phyloP scores from a whole-genome alignment of 345 rosid genomes.

The Sonneratia caseolaris region DNA sequence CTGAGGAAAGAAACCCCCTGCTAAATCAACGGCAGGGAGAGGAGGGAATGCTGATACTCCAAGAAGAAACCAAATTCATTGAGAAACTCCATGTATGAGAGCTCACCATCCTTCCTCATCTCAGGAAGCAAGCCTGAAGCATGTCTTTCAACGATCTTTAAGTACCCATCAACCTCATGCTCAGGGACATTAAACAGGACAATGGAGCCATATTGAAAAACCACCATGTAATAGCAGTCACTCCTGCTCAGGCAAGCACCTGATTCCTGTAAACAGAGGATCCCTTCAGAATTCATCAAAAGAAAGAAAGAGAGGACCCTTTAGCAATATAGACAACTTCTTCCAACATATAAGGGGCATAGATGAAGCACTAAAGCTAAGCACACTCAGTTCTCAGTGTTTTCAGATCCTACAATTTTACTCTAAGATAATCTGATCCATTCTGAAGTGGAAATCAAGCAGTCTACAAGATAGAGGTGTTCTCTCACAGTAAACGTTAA shows the following conservation, averaged over 20 bases:
- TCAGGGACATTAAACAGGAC: slow-evolving; percentile 78
- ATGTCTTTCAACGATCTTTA: slow-evolving; percentile 75
- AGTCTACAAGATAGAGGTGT: too few relatives aligned
- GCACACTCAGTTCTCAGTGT: too few relatives aligned
- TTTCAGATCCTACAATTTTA: too few relatives aligned
- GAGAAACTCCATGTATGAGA: background rate
- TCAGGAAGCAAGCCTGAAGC: slow-evolving; percentile 87
- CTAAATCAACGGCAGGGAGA: too few relatives aligned
- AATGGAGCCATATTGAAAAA: slow-evolving; percentile 87
- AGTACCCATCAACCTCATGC: slow-evolving; percentile 73
- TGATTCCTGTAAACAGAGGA: slow-evolving; percentile 37
- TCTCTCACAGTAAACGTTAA: too few relatives aligned
- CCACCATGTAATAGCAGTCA: slow-evolving; percentile 77
- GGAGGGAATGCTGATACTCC: background rate
- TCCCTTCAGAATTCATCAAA: background rate
- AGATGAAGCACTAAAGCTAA: too few relatives aligned
- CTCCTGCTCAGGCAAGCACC: slow-evolving; percentile 64
- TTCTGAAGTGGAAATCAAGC: too few relatives aligned
- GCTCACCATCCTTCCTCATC: slow-evolving; percentile 91
- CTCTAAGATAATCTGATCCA: too few relatives aligned
- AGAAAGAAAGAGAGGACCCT: too few relatives aligned
- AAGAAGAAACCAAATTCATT: background rate
- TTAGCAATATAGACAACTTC: background rate
- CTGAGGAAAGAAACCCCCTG: too few relatives aligned
- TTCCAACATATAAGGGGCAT: too few relatives aligned